Conservation (phyloP, 768 basidiomycete genomes). For the Cystobasidium ongulense region DNA sequence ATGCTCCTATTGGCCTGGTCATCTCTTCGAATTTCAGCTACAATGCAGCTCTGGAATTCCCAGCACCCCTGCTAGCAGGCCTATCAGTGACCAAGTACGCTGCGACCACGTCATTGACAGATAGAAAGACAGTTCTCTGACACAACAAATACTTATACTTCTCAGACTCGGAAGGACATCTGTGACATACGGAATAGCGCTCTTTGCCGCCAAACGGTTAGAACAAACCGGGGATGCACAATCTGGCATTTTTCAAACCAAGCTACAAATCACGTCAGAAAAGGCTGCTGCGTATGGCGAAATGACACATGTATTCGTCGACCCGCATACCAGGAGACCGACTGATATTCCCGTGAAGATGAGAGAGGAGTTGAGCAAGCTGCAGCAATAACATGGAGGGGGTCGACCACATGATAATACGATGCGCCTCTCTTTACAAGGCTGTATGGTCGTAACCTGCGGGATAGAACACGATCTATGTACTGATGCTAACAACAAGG, state of each 20-base stretch:
- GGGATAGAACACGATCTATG: too few relatives aligned
- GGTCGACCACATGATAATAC: too few relatives aligned
- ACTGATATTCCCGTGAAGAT: slow-evolving; percentile 48
- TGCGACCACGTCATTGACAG: too few relatives aligned
- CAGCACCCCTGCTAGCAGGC: slow-evolving; percentile 61
- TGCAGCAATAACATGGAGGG: slow-evolving; percentile 40
- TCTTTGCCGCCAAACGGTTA: slow-evolving; percentile 55
- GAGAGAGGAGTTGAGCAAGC: slow-evolving; percentile 51
- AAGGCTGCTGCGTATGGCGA: slow-evolving; percentile 51
- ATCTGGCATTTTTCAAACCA: background rate
- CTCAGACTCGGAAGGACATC: slow-evolving; percentile 60
- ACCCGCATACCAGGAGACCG: slow-evolving; percentile 56
- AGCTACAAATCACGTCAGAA: background rate
- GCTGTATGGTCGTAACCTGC: too few relatives aligned
- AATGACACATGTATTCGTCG: slow-evolving; percentile 80
- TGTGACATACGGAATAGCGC: slow-evolving; percentile 68
- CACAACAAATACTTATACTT: background rate
- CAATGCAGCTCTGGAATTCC: slow-evolving; percentile 66
- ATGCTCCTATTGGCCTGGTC: slow-evolving; percentile 61
- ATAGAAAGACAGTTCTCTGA: background rate
- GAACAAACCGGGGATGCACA: slow-evolving; percentile 46
- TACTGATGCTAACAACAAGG: too few relatives aligned
- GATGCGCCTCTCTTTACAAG: too few relatives aligned
- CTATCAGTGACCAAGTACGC: slow-evolving; percentile 54
- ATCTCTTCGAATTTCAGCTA: slow-evolving; percentile 69